Evolutionary conservation across 495 filamentous ascomycete species (phyloP).

Genomic region (Gamarada debralockiae): DNA sequence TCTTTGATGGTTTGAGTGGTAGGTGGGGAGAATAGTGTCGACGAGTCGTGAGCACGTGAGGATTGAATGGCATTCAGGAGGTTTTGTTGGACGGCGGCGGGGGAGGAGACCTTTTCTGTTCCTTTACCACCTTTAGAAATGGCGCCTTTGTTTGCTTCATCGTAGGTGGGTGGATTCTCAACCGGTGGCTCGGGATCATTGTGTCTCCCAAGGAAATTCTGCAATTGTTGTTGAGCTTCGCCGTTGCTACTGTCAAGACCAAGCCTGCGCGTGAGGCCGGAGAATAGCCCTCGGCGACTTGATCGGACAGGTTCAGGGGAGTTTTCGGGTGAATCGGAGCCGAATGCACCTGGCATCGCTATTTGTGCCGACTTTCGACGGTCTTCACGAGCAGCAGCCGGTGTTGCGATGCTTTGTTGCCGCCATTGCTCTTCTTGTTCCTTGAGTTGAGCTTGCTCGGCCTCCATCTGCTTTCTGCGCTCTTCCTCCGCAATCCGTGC

Average conservation of each 20-base stretch:
- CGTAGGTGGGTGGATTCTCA: constrained; percentile 17
- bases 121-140: neutral
- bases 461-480: constrained; percentile 70
- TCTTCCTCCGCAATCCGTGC: constrained; percentile 80
- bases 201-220: constrained; percentile 33
- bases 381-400: constrained; percentile 18
- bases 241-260: constrained; percentile 50
- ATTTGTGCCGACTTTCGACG: constrained; percentile 14
- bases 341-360: constrained; percentile 68
- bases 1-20: constrained; percentile 73
- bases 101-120: constrained; percentile 45
- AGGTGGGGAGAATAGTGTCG: constrained; percentile 64
- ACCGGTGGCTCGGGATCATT: neutral
- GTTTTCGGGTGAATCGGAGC: constrained; percentile 38
- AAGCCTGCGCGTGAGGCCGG: constrained; percentile 57
- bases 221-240: constrained; percentile 35
- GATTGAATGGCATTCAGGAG: constrained; percentile 78
- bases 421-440: constrained; percentile 58
- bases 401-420: constrained; percentile 29
- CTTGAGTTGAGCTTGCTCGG: constrained; percentile 61
- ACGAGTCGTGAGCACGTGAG: constrained; percentile 74
- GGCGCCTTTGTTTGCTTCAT: constrained; percentile 13
- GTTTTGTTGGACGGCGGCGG: constrained; percentile 53
- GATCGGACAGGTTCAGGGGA: constrained; percentile 23
- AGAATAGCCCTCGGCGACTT: constrained; percentile 53